Percentiles rank a stretch among this genome's conserved stretches.
Conservation (phyloP, 2,329 filamentous ascomycete species). For the Elsinoe perseae region DNA sequence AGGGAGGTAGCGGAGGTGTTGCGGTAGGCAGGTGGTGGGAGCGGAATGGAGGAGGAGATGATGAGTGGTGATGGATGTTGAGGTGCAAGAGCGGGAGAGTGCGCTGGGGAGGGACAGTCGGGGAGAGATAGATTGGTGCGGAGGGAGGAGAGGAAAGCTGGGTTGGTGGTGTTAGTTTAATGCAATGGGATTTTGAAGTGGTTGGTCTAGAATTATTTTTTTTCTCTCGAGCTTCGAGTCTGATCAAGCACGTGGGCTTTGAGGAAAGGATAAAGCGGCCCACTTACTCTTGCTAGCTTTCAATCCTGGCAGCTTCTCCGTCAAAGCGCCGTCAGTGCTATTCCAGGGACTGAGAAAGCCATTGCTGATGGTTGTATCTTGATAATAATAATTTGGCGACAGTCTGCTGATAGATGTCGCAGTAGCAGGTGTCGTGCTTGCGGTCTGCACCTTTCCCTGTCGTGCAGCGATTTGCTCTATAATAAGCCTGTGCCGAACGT, state of each 20-base stretch:
- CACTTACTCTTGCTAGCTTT: slow-evolving; percentile 11
- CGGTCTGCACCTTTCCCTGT: slow-evolving; percentile 3
- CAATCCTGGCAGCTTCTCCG: slow-evolving; percentile 3
- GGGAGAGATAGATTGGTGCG: slow-evolving; percentile 68
- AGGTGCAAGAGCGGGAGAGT: slow-evolving; percentile 42
- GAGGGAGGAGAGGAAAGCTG: slow-evolving; percentile 77
- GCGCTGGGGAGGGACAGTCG: slow-evolving; percentile 31
- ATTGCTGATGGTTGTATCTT: neutral
- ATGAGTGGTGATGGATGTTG: slow-evolving; percentile 50
- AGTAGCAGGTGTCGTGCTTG: neutral
- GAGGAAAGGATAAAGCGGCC: neutral
- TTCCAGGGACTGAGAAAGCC: slow-evolving; percentile 10
- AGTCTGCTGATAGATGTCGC: neutral
- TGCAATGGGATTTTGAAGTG: neutral
- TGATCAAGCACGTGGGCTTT: slow-evolving; percentile 4
- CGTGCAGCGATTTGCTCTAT: slow-evolving; percentile 16
- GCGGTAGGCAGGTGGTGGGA: slow-evolving; percentile 26
- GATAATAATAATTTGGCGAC: neutral
- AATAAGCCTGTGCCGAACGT: slow-evolving; percentile 16
- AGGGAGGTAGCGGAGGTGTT: slow-evolving; percentile 41
- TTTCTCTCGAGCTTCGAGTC: neutral
- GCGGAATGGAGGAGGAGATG: slow-evolving; percentile 53
- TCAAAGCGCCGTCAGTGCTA: neutral
- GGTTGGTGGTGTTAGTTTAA: slow-evolving; percentile 15
- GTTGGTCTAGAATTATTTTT: no score